phyloP scores from a whole-genome alignment of 176 grass and related monocot species.

The Musa beccarii region DNA sequence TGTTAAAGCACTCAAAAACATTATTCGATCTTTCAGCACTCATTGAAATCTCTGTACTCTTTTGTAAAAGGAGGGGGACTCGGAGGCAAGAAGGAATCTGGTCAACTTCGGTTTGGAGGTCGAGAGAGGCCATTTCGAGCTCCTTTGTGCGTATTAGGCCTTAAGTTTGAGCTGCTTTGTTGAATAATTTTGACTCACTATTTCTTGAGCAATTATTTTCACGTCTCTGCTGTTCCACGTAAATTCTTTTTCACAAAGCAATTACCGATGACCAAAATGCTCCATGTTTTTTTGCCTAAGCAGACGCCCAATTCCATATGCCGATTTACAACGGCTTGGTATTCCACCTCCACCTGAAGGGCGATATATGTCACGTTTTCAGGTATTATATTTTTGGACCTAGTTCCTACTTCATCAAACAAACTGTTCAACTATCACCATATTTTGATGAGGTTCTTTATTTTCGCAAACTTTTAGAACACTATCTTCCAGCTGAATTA shows the following conservation, averaged over 20 bases:
- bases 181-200: not conserved
- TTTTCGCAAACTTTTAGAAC: not conserved
- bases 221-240: not conserved
- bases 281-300: constrained; percentile 11
- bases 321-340: constrained; percentile 78
- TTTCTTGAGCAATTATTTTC: not conserved
- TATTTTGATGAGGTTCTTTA: not conserved
- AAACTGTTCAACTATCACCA: not conserved
- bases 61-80: constrained; percentile 60
- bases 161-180: not conserved
- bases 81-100: constrained; percentile 97
- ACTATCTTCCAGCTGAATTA: not conserved
- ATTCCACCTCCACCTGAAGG: constrained; percentile 81
- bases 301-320: constrained; percentile 72
- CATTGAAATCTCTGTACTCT: not conserved
- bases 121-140: constrained; percentile 95
- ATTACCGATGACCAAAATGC: not conserved
- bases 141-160: constrained; percentile 60
- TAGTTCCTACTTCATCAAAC: not conserved
- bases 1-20: constrained; percentile 1
- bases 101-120: constrained; percentile 89
- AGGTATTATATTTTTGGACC: constrained; percentile 30
- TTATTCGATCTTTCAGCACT: not conserved
- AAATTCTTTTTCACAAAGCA: not conserved
- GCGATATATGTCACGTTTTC: constrained; percentile 64